Evolutionary conservation across 805 yeast genomes (phyloP).

Genomic region (Hanseniaspora vineae): DNA sequence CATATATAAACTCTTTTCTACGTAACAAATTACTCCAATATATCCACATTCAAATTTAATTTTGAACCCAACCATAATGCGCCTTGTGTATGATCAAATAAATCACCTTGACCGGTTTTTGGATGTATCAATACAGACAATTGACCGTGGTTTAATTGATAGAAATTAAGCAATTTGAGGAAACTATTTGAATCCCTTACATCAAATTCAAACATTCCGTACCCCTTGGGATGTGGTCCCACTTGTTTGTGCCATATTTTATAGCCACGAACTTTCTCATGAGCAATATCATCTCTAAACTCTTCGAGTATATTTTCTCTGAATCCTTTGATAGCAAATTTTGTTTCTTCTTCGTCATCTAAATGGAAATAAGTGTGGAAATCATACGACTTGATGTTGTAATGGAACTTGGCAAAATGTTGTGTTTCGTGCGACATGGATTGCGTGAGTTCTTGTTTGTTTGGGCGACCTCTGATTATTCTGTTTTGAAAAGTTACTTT

Average conservation of each 20-base stretch:
- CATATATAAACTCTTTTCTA: too few relatives aligned
- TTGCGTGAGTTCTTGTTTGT: too few relatives aligned
- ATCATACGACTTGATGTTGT: slow-evolving; percentile 31
- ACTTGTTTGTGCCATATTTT: slow-evolving; percentile 35
- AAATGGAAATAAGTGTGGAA: slow-evolving; percentile 40
- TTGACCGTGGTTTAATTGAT: slow-evolving; percentile 38
- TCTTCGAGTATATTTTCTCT: slow-evolving; percentile 28
- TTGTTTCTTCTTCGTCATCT: slow-evolving; percentile 15
- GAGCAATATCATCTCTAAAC: slow-evolving; percentile 28
- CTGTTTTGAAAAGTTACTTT: too few relatives aligned
- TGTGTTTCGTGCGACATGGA: neutral
- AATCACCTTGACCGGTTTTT: slow-evolving; percentile 25
- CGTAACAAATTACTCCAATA: too few relatives aligned
- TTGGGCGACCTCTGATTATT: too few relatives aligned
- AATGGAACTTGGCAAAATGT: slow-evolving; percentile 9
- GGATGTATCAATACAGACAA: slow-evolving; percentile 47
- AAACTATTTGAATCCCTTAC: slow-evolving; percentile 34
- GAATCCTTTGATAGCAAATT: slow-evolving; percentile 24
- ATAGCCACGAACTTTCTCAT: slow-evolving; percentile 30
- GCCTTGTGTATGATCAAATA: slow-evolving; percentile 37
- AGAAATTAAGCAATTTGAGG: slow-evolving; percentile 34
- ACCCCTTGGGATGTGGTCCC: slow-evolving; percentile 42
- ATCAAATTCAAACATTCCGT: slow-evolving; percentile 47
- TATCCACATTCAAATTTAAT: slow-evolving; percentile 11
- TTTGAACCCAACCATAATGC: slow-evolving; percentile 49